Base-by-base conservation (phyloP, 2,329 filamentous ascomycete species). In the Parastagonospora nodorum region DNA sequence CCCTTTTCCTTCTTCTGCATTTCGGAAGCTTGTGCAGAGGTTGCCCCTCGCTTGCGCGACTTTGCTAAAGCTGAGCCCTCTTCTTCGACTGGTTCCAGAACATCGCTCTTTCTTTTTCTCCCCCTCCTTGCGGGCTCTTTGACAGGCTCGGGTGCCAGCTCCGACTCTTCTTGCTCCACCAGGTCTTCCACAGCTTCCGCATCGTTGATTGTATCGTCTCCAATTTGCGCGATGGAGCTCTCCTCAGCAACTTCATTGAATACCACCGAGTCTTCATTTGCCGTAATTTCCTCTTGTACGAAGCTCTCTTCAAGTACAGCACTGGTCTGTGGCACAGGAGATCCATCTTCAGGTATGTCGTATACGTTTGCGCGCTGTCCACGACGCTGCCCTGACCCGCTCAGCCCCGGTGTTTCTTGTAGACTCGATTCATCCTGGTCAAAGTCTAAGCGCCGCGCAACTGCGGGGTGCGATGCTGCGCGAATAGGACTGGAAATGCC, bases 391-490 rank as follows among this genome's bases (percentile, higher is more conserved):
- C 67, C 70, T 52, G 61, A 69, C 32, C 67, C 69, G 49, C 72
- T 74, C 44, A 71, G 62, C 42, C 43, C 68, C 19, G 66, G 64
- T 11, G 62, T 71, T 45, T 69, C 63, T 42, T 66, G 68, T 24
- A 67, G 46, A 40, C 57, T 64, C 8, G 73, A 70, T 15, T 71
- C 66, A 14, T 75, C 74, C n/a, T 68, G 75, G 58, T 60, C 73
- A 68, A 86, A 87, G 63, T 87, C 77, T 8, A 88, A 73, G 35
- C 75, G 77, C 46, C 84, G 78, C 49, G 79, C 83, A 11, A 85
- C 80, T 4, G 77, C 74, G 5, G 69, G 67, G 37, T 72, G 61
- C 19, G 69, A 71, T 9, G 58, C 43, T 12, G 69, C 61, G 42
- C 69, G 71, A 12, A 55, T 50, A 5, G 71, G 69, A 30, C 66